A percentile compares a stretch with the other conserved stretches of the same genome.
Evolutionary conservation across 352 stramenopile genomes (phyloP).

Genomic region (Pythium sukuiense): DNA sequence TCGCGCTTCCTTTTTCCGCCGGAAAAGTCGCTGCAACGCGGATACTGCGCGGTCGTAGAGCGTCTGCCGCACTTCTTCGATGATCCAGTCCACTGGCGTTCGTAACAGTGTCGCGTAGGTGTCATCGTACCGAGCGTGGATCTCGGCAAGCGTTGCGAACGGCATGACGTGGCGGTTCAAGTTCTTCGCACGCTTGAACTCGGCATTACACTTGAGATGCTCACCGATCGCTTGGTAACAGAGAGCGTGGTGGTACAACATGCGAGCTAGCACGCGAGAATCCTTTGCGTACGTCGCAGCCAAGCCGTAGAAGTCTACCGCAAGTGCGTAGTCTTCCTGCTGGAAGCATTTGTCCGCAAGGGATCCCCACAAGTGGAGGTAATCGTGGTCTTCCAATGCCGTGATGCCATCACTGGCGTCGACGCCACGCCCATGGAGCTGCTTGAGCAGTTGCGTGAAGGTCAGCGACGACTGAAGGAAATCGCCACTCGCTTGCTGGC

Average conservation of each 20-base stretch:
- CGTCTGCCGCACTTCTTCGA: conserved; percentile 59
- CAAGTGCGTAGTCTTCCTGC: conserved; percentile 64
- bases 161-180: conserved; percentile 59
- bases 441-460: conserved; percentile 40
- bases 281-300: conserved; percentile 66
- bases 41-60: conserved; percentile 63
- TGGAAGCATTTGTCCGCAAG: conserved; percentile 66
- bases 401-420: conserved; percentile 14
- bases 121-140: conserved; percentile 45
- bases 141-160: conserved; percentile 41
- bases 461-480: conserved; percentile 51
- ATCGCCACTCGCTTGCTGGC: conserved; percentile 58
- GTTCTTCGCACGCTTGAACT: conserved; percentile 71
- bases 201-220: conserved; percentile 43
- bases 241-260: conserved; percentile 59
- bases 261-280: conserved; percentile 47
- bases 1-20: conserved; percentile 32
- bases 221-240: conserved; percentile 59
- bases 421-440: neutral
- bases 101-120: conserved; percentile 46
- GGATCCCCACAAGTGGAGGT: conserved; percentile 50
- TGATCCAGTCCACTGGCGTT: conserved; percentile 43
- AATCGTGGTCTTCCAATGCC: conserved; percentile 44
- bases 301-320: conserved; percentile 60
- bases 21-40: conserved; percentile 65